Evolutionary conservation across 495 filamentous ascomycete genomes (phyloP), one percentile per base, ranked within the genome.

Genomic region (Alectoria sarmentosa): DNA sequence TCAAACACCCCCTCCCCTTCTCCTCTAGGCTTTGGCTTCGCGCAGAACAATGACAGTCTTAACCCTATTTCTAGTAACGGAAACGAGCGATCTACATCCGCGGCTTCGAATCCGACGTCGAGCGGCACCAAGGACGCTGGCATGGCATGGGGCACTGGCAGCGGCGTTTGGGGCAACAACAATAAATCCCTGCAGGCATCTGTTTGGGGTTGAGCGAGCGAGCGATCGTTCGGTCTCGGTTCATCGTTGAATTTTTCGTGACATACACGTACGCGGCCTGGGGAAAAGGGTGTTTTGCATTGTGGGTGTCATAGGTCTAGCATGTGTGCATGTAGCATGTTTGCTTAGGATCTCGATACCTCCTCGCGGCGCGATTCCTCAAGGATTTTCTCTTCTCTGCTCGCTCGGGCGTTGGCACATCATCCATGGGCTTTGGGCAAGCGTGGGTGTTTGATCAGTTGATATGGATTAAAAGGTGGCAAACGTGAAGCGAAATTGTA

Each of bases 1-100:
- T 88, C 91, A 2, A 96, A 88, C 7, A 95, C 92, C 21, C 92
- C 94, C 61, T 81, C 97, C 28, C 90, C 91, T 30, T 96, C 92
- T 37, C 92, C 94, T 7, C 75, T 98, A 42, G 88, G 85, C 75
- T 92, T 91, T 69, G 87, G 90, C 21, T 90, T 91, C 72, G 86
- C 82, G 11, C 71, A 55, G 52, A 55, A 80, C 32, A 75, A 76
- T 62, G 85, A 89, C 61, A 75, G 72, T 32, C 73, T 75, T 17
- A 75, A 76, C 39, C 71, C 72, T 46, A 76, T 73, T 44, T 72
- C 70, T 28, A 69, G 67, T 17, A 67, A 21, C 30, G 52, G 68
- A 8, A 84, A 83, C 56, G 87, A 89, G 67, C 80, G 84, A 61
- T 81, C 84, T 36, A 77, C 80, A 14, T 87, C 86, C 17, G 79